Percentiles rank a stretch among this genome's conserved stretches.
These are phyloP conservation scores for Alternaria burnsii DNA, from an alignment of 2,329 filamentous ascomycete genomes.

Conservation along the genomic window DNA sequence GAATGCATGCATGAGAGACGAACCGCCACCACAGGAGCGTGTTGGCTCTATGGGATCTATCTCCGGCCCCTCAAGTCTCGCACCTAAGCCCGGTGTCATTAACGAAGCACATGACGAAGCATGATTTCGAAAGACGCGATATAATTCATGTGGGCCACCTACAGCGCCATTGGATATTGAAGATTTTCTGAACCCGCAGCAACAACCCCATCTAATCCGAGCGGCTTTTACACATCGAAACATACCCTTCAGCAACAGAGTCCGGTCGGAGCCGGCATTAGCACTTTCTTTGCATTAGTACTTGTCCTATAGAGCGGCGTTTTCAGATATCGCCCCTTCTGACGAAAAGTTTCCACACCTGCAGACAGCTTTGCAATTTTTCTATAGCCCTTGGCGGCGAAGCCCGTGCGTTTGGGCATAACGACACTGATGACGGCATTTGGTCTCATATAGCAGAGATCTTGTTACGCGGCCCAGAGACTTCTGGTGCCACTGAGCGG, in stretches of 20 bases:
- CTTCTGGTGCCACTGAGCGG: constrained; percentile 6
- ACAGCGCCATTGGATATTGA: background rate
- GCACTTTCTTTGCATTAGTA: constrained; percentile 7
- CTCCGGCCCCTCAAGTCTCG: constrained; percentile 38
- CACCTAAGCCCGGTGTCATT: constrained; percentile 49
- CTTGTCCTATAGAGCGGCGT: constrained; percentile 5
- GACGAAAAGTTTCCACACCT: constrained; percentile 22
- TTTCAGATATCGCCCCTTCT: constrained; percentile 7
- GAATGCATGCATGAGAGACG: constrained; percentile 95
- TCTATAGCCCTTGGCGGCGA: constrained; percentile 8
- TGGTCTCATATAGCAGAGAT: constrained; percentile 6
- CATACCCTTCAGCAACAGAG: constrained; percentile 4
- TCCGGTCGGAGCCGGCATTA: constrained; percentile 1
- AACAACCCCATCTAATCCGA: constrained; percentile 5
- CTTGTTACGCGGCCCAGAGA: constrained; percentile 2
- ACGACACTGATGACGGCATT: constrained; percentile 28
- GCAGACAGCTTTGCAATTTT: constrained; percentile 18
- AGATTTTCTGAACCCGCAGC: background rate
- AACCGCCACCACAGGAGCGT: constrained; percentile 65
- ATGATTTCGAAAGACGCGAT: constrained; percentile 25
- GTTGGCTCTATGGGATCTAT: constrained; percentile 45
- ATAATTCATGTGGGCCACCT: constrained; percentile 7
- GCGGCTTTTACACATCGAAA: constrained; percentile 7
- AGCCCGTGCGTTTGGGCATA: constrained; percentile 15
- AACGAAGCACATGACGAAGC: constrained; percentile 52